Base-by-base conservation (phyloP, 768 basidiomycete genomes). In the Dictyophora rubrovolvata region DNA sequence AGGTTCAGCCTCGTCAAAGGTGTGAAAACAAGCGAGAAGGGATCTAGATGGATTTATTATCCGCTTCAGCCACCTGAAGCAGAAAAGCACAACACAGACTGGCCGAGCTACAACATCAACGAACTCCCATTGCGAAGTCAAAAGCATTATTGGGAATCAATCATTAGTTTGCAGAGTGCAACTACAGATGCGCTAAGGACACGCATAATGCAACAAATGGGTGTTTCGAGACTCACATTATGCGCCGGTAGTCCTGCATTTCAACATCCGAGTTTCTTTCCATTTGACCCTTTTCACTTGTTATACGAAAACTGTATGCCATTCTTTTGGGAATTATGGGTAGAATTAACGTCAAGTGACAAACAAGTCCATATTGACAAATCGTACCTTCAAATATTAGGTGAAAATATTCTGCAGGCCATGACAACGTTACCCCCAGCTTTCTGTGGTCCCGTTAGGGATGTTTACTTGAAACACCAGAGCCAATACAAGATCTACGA, bases 401-500 rank as follows among this genome's bases (percentile, higher is more conserved):
- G 70, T 6, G 46, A 58, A 23, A 20, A 60, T 18, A 59, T 71
- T 23, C 37, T 58, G 21, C 21, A 47, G 5, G 70, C 67, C 18
- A 69, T 68, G 62, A 28, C 49, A 46, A 70, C 69, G 11, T 63
- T 73, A 22, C 71, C 71, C n/a, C 67, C 71, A 28, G 49, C 63
- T 18, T 71, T 72, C 53, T 69, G 66, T 66, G 70, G 71, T 8
- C 67, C 67, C 33, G 46, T 72, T 8, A 54, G 68, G n/a, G 42
- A 42, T 12, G 14, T n/a, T 14, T n/a, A 5, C 1, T 63, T 72
- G 2, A 73, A 73, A 53, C 60, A 69, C 12, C 70, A 73, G 21
- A 72, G 70, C 53, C 71, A 72, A 54, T 72, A 72, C 59, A 73
- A 73, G 55, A 64, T 68, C 0, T 73, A 68, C 61, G 69, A 71